Evolutionary conservation across 2,329 filamentous ascomycete genomes (phyloP).

Genomic region (Geoglossum cookeanum): DNA sequence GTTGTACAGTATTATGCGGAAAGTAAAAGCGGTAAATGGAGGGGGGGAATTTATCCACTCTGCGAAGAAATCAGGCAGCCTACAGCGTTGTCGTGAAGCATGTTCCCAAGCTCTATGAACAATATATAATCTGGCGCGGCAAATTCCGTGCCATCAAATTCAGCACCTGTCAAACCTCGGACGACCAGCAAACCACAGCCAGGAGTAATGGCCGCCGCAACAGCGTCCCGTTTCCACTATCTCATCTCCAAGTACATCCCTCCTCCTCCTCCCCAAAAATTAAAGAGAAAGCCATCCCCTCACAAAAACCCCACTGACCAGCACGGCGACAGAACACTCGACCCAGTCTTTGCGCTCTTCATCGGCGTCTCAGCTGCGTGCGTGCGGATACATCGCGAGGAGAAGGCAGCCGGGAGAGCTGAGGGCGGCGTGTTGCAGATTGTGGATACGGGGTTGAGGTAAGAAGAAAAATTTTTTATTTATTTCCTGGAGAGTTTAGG

Average conservation of each 20-base stretch:
- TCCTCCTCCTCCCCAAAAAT: neutral
- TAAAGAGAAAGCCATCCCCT: too few relatives aligned
- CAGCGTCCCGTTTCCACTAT: neutral
- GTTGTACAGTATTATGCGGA: too few relatives aligned
- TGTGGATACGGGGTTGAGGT: neutral
- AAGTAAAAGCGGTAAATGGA: too few relatives aligned
- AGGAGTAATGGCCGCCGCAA: neutral
- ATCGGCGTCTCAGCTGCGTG: constrained; percentile 5
- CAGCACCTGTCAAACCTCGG: too few relatives aligned
- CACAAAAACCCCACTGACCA: neutral
- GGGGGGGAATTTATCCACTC: too few relatives aligned
- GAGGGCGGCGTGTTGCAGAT: neutral
- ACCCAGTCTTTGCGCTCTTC: constrained; percentile 6
- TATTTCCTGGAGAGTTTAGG: neutral
- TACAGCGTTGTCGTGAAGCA: too few relatives aligned
- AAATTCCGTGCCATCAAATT: too few relatives aligned
- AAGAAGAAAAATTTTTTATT: neutral
- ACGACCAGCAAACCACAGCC: too few relatives aligned
- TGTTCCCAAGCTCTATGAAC: too few relatives aligned
- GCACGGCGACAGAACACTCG: neutral
- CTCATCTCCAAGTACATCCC: neutral
- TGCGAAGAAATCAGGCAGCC: too few relatives aligned
- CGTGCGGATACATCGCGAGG: constrained; percentile 5
- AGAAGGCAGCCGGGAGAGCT: neutral
- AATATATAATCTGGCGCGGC: too few relatives aligned